Evolutionary conservation across 148 eudicot genomes (phyloP).

Genomic region (Rhododendron ovatum): DNA sequence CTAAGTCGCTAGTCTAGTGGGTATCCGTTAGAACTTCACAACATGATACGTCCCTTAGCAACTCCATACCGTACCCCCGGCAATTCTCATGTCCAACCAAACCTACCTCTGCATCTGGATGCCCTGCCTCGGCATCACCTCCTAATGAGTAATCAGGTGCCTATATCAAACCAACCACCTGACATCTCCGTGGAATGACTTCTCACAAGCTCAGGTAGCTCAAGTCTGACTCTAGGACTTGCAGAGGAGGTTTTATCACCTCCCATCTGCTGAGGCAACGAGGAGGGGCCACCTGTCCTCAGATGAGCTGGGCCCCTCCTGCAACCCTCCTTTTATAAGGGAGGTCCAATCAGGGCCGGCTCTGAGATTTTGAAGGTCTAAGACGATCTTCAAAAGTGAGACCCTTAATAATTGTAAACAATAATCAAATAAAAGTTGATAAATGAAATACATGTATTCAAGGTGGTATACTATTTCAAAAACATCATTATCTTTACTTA

Average conservation of each 20-base stretch:
- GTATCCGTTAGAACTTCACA: background rate
- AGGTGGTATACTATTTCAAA: too few species aligned
- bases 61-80: background rate
- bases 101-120: background rate
- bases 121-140: background rate
- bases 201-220: too few species aligned
- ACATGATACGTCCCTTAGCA: background rate
- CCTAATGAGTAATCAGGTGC: background rate
- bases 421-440: too few species aligned
- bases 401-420: too few species aligned
- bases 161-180: too few species aligned
- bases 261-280: background rate
- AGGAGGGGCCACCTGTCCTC: background rate
- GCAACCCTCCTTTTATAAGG: background rate
- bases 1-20: background rate
- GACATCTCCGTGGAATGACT: background rate
- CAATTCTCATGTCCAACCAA: background rate
- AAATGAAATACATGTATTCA: too few species aligned
- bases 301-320: background rate
- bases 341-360: too few species aligned
- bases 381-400: too few species aligned
- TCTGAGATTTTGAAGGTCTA: too few species aligned
- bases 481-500: too few species aligned
- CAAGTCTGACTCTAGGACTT: background rate
- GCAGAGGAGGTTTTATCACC: background rate